Percentiles rank a stretch among this genome's conserved stretches.
Conservation (phyloP, 768 basidiomycete species). For the Calocera cornea region DNA sequence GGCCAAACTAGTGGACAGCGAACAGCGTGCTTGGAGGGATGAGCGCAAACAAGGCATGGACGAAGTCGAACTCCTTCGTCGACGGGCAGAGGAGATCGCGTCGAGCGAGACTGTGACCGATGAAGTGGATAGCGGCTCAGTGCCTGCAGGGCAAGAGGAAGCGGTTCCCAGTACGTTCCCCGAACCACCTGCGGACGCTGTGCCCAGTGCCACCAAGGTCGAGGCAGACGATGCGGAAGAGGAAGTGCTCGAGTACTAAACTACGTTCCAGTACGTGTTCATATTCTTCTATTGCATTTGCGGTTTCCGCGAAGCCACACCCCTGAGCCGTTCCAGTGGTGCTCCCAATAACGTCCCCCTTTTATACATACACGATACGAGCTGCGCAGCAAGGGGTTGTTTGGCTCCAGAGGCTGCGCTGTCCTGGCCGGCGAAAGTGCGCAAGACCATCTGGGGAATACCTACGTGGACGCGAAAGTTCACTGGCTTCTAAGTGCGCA, state of each 20-base stretch:
- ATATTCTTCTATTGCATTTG: no score
- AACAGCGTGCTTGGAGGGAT: constrained; percentile 50
- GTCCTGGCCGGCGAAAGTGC: no score
- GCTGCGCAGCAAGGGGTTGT: no score
- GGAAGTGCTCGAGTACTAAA: constrained; percentile 10
- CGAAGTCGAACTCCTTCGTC: constrained; percentile 49
- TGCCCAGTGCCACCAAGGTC: background rate
- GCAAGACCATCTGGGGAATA: no score
- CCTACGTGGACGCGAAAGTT: no score
- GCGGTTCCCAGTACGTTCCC: constrained; percentile 4
- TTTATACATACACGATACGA: no score
- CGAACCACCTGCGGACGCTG: background rate
- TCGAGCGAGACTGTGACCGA: constrained; percentile 17
- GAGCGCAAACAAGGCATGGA: constrained; percentile 46
- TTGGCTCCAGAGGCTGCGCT: no score
- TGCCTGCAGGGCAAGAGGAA: constrained; percentile 9
- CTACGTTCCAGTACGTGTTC: background rate
- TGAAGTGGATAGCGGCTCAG: constrained; percentile 3
- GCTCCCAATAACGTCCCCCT: no score
- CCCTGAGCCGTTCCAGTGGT: no score
- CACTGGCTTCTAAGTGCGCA: no score
- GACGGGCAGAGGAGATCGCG: constrained; percentile 55
- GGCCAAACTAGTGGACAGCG: constrained; percentile 46
- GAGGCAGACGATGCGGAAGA: constrained; percentile 15
- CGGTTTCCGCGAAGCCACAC: no score